Percentiles rank a stretch among this genome's conserved stretches.
Conservation (phyloP, 2,329 filamentous ascomycete species). For the Xylariaceae sp. region DNA sequence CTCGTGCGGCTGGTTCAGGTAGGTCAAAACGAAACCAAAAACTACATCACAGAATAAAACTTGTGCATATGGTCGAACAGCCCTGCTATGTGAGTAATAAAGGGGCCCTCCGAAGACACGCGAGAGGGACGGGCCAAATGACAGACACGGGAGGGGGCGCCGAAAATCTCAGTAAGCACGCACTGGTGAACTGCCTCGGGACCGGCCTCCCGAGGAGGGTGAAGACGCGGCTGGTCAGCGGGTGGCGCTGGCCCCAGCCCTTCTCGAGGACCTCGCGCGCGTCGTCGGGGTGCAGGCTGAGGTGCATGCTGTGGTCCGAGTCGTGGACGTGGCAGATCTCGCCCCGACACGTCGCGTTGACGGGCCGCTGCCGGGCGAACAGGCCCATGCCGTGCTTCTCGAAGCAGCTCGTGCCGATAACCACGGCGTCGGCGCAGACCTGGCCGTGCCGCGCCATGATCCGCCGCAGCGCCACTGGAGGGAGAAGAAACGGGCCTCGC, state of each 20-base stretch:
- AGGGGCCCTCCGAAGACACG: too few relatives aligned
- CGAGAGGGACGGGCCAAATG: too few relatives aligned
- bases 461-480: slow-evolving; percentile 42
- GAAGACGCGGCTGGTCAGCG: slow-evolving; percentile 52
- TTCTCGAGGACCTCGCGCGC: slow-evolving; percentile 62
- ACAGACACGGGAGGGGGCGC: too few relatives aligned
- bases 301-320: slow-evolving; percentile 57
- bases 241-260: slow-evolving; percentile 71
- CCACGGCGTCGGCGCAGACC: slow-evolving; percentile 39
- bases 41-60: too few relatives aligned
- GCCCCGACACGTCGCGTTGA: slow-evolving; percentile 66
- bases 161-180: too few relatives aligned
- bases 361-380: slow-evolving; percentile 55
- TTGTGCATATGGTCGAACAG: too few relatives aligned
- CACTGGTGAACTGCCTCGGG: slow-evolving; percentile 60
- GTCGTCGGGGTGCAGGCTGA: slow-evolving; percentile 73
- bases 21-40: too few relatives aligned
- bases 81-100: too few relatives aligned
- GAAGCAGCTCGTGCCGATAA: slow-evolving; percentile 64
- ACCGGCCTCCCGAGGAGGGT: slow-evolving; percentile 56
- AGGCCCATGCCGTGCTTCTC: slow-evolving; percentile 76
- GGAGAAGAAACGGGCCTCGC: too few relatives aligned
- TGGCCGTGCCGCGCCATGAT: slow-evolving; percentile 45
- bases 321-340: slow-evolving; percentile 78
- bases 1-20: too few relatives aligned